These are phyloP conservation scores for Kwoniella heveanensis DNA, from an alignment of 768 basidiomycete species.

Conservation along the genomic window DNA sequence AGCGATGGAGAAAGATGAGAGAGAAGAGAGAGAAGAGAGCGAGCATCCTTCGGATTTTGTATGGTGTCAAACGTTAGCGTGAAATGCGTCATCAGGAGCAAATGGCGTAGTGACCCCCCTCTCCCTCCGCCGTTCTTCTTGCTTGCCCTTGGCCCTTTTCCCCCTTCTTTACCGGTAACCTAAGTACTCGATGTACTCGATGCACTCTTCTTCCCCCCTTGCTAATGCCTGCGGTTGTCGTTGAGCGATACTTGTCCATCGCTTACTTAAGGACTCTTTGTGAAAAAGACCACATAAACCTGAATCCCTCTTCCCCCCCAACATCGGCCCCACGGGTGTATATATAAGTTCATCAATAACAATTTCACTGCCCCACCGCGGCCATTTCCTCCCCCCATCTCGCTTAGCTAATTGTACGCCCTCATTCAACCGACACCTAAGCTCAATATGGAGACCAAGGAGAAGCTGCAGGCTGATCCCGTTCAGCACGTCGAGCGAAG, in stretches of 20 bases:
- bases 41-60: not conserved
- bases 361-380: not conserved
- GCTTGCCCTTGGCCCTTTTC: no score
- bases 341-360: not conserved
- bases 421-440: no score
- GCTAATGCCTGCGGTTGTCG: no score
- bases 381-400: not conserved
- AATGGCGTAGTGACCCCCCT: not conserved
- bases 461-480: constrained; percentile 1
- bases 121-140: no score
- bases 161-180: no score
- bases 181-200: no score
- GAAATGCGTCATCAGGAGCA: not conserved
- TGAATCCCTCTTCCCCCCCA: not conserved
- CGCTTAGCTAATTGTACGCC: not conserved
- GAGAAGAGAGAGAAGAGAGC: not conserved
- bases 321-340: not conserved
- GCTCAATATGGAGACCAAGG: not conserved
- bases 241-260: no score
- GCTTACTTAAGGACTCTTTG: not conserved
- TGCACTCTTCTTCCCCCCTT: no score
- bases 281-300: not conserved
- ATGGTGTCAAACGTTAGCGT: not conserved
- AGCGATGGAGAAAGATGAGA: not conserved
- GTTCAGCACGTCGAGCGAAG: constrained; percentile 1